phyloP scores from a whole-genome alignment of 768 basidiomycete genomes.

The Mycena albidolilacea region DNA sequence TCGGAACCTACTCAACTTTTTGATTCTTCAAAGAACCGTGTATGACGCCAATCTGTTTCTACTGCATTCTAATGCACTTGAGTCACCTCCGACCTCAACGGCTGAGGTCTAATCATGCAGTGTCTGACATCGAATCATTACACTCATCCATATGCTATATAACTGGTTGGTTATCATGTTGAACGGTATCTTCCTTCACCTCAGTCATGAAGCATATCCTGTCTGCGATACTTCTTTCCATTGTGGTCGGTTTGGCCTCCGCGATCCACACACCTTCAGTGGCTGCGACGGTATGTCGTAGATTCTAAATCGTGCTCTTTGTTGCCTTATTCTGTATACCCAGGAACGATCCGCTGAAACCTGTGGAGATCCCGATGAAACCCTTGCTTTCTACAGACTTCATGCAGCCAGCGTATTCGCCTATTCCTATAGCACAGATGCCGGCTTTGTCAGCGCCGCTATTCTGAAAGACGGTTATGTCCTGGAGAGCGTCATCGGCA shows the following conservation, averaged over 20 bases:
- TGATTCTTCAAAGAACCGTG: too few species aligned
- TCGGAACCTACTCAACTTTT: not conserved
- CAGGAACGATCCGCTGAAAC: conserved; percentile 18
- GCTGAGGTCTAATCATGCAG: conserved; percentile 8
- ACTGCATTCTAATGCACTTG: not conserved
- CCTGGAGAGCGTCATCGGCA: conserved; percentile 8
- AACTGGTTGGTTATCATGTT: conserved; percentile 10
- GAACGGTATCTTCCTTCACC: conserved; percentile 4
- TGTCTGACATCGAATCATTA: conserved; percentile 4
- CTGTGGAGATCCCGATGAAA: conserved; percentile 10
- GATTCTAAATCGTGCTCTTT: not conserved
- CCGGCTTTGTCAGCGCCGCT: not conserved
- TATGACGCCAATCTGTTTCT: too few species aligned
- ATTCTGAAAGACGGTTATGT: not conserved
- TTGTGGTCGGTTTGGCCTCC: conserved; percentile 3
- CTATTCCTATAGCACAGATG: conserved; percentile 15
- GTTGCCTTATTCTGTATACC: conserved; percentile 7
- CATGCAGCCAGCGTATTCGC: conserved; percentile 7
- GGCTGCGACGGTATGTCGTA: conserved; percentile 7
- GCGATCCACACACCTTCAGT: conserved; percentile 2
- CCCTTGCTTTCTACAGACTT: conserved; percentile 6
- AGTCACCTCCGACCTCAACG: conserved; percentile 3
- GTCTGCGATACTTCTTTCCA: not conserved
- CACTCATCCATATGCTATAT: conserved; percentile 14
- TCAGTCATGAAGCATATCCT: conserved; percentile 9